Evolutionary conservation across 2,329 filamentous ascomycete species (phyloP), one percentile per base, ranked within the genome.

Genomic region (Fusarium devonianum): DNA sequence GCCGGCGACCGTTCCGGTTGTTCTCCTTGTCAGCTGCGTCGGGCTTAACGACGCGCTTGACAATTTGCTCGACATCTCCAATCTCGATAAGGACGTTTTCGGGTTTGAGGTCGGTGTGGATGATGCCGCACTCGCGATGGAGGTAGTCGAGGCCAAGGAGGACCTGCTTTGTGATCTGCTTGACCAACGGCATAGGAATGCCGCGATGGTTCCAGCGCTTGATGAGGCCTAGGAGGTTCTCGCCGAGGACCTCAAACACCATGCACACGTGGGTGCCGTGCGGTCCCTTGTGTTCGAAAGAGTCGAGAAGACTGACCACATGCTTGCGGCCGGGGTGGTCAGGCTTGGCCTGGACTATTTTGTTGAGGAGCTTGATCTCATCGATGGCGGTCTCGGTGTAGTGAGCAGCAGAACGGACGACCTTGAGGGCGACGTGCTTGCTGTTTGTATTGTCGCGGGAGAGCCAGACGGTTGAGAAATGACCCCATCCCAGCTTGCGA

Each of bases 11-110:
- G 72, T 97, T 97, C 60, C 92, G 84, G 68, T 96, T 92, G 70
- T 92, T 92, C 69, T 95, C 91, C 72, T 94, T 94, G 53, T 89
- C 87, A 47, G 66, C 69, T 44, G 75, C 67, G 38, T 94, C 89
- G 55, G 86, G 90, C 73, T 96, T 93, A 45, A 99, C 93, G 58
- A 95, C 93, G 53, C 90, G 92, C 75, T 96, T 93, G 49, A 99
- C 94, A 56, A 97, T 97, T 73, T 97, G 91, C 77, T 99, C 94
- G 38, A 99, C 94, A 65, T 99, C 94, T 61, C 94, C 94, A 68
- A 99, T 97, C 75, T 99, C 94, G 70, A 99, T 97, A 60, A 99
- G 80, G 22, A 99, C 94, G 69, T 99, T 99, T 71, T 99, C 94
- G 36, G 94, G 94, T 74, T 99, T 97, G 63, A 97, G 77, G 70